A percentile compares a stretch with the other conserved stretches of the same genome.
Conservation (phyloP, 2,329 filamentous ascomycete genomes). For the Phyllachora maydis region DNA sequence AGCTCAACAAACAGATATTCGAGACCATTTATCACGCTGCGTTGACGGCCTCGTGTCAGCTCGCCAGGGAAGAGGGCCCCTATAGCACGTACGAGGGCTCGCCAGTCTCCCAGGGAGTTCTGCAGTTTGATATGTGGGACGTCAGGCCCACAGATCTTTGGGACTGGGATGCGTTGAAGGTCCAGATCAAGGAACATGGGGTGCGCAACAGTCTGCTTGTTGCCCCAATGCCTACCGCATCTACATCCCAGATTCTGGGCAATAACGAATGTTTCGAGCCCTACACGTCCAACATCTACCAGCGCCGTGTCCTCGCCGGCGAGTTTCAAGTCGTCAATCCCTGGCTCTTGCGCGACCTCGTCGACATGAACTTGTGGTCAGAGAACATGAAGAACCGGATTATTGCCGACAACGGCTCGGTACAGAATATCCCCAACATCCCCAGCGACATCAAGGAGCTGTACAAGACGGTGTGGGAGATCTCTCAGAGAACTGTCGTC, state of each 20-base stretch:
- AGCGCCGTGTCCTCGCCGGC: conserved; percentile 87
- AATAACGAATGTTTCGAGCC: conserved; percentile 99
- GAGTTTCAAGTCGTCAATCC: conserved; percentile 99
- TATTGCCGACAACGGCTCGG: conserved; percentile 87
- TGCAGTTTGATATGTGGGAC: conserved; percentile 98
- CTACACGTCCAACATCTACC: conserved; percentile 99
- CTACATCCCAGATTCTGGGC: conserved; percentile 90
- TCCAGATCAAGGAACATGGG: conserved; percentile 78
- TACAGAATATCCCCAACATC: conserved; percentile 94
- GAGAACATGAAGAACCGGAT: conserved; percentile 99
- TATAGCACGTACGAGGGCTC: conserved; percentile 88
- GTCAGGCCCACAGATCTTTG: conserved; percentile 85
- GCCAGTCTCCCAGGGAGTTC: conserved; percentile 81
- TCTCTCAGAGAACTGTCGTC: conserved; percentile 84
- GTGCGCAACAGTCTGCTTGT: conserved; percentile 89
- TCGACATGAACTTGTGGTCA: conserved; percentile 95
- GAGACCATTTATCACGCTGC: conserved; percentile 98
- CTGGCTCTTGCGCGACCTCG: conserved; percentile 93
- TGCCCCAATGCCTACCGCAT: conserved; percentile 95
- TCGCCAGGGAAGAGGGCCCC: conserved; percentile 64
- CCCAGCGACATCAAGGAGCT: conserved; percentile 87
- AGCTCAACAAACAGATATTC: conserved; percentile 96
- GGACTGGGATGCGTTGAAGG: conserved; percentile 86
- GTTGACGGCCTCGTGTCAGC: conserved; percentile 68
- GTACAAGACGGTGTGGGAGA: conserved; percentile 99